phyloP scores from a whole-genome alignment of 2,329 filamentous ascomycete genomes.

The Macrophomina pseudophaseolina region DNA sequence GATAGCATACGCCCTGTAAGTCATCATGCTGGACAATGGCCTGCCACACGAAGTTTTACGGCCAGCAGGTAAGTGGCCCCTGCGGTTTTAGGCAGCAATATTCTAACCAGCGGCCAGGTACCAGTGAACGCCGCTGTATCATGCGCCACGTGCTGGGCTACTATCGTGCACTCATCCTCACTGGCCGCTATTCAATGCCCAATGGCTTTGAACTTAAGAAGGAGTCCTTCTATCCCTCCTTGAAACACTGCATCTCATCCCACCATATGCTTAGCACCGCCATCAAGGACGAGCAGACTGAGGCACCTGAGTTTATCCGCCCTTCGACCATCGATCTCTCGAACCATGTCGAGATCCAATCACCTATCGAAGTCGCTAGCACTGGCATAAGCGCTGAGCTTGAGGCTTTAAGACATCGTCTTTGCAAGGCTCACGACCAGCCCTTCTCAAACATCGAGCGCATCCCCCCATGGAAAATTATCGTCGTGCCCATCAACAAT shows the following conservation, averaged over 20 bases:
- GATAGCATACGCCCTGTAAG: background rate
- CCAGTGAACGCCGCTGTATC: constrained; percentile 30
- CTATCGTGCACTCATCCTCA: constrained; percentile 29
- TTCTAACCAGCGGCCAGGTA: constrained; percentile 24
- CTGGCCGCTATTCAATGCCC: constrained; percentile 25
- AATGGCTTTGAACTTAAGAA: background rate
- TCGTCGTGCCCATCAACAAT: constrained; percentile 39
- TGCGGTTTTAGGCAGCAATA: background rate
- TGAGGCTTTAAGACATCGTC: constrained; percentile 32
- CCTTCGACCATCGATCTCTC: constrained; percentile 42
- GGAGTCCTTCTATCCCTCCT: constrained; percentile 29
- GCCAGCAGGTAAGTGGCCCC: background rate
- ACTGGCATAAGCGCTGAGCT: constrained; percentile 27
- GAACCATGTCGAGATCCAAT: constrained; percentile 43
- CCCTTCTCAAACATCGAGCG: constrained; percentile 34
- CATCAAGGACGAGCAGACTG: constrained; percentile 43
- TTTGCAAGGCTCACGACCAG: constrained; percentile 42
- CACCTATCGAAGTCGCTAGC: background rate
- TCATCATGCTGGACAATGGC: background rate
- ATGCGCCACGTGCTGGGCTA: constrained; percentile 30
- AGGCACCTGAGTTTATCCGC: constrained; percentile 43
- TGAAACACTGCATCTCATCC: constrained; percentile 46
- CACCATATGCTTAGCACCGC: constrained; percentile 47
- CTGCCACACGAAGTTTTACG: background rate
- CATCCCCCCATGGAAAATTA: constrained; percentile 52